Base-by-base conservation (phyloP, 2,329 filamentous ascomycete species). In the Coniochaeta ligniaria region DNA sequence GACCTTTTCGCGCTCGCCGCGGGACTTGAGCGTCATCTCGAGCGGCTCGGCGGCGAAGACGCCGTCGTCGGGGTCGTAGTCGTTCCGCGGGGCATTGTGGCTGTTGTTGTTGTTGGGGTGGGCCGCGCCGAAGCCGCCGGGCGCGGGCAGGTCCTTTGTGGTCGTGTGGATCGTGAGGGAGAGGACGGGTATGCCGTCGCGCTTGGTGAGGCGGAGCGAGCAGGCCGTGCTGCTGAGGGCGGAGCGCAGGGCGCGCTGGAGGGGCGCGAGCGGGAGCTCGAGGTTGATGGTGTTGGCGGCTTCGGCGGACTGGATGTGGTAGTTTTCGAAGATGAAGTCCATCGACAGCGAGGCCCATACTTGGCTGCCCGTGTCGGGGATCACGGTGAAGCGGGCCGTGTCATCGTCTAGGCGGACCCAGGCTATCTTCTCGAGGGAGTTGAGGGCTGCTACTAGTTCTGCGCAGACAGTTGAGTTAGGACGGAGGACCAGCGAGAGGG, bases 291-390 rank as follows among this genome's bases (percentile, higher is more conserved):
- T 91, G 75, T 96, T 96, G 73, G 86, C 81, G 43, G 80, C 79
- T 56, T 92, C 89, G 58, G 90, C 90, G 57, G 93, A 96, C 73
- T 96, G 89, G 66, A 98, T 87, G 59, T 86, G 85, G 77, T 96
- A 96, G 66, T 82, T 80, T 71, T 92, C 83, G 74, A 99, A 98
- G 68, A 99, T 92, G 67, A 92, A 87, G 70, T 96, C 91, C 82
- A 90, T 83, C 26, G 78, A 76, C 28, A 87, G 76, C 54, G 82
- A 83, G 81, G 92, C 91, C 95, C 95, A 99, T 60, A 98, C 94
- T 80, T 98, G 94, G 9, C 92, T 96, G 62, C 95, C 94, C 69
- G 91, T 89, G 72, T 97, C 92, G 0, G 95, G 93, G 63, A 98
- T 94, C 69, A 98, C 91, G 62, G 95, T 98, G 77, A 99, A 96